phyloP scores from a whole-genome alignment of 768 basidiomycete species.

The Boletellus ananas region DNA sequence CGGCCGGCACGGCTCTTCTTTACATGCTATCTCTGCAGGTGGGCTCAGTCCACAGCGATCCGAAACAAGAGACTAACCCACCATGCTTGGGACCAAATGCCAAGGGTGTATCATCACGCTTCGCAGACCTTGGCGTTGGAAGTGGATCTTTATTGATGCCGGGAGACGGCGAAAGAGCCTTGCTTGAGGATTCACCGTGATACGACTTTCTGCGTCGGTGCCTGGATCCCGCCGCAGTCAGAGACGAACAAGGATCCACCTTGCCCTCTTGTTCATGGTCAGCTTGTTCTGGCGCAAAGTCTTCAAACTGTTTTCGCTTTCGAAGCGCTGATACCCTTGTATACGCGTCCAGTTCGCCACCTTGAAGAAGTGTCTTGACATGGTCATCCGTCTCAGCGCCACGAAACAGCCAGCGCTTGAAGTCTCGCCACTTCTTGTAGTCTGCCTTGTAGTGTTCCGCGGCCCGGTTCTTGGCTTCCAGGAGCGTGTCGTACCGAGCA shows the following conservation, averaged over 20 bases:
- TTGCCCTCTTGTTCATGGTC: conserved; percentile 10
- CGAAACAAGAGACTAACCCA: conserved; percentile 4
- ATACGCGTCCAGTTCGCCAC: conserved; percentile 27
- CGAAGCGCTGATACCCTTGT: conserved; percentile 21
- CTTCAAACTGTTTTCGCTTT: conserved; percentile 28
- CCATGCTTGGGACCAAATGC: conserved; percentile 1
- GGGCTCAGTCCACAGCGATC: neutral
- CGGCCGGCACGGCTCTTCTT: conserved; percentile 9
- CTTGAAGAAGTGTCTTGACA: conserved; percentile 24
- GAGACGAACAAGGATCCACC: conserved; percentile 1
- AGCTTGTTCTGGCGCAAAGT: conserved; percentile 8
- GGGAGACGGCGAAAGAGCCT: conserved; percentile 3
- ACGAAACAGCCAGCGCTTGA: conserved; percentile 42
- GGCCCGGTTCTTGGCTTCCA: conserved; percentile 41
- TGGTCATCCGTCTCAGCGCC: conserved; percentile 32
- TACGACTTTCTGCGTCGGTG: conserved; percentile 17
- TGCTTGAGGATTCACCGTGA: conserved; percentile 11
- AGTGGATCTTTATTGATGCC: conserved; percentile 10
- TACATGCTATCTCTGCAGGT: conserved; percentile 10
- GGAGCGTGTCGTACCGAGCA: conserved; percentile 43
- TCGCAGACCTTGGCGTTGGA: neutral
- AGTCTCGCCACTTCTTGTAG: conserved; percentile 49
- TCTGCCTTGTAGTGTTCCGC: conserved; percentile 47
- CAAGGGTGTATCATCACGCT: neutral
- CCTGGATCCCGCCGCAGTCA: neutral